phyloP scores from a whole-genome alignment of 2,329 filamentous ascomycete genomes.

The Parasarocladium wereldwijsianum region DNA sequence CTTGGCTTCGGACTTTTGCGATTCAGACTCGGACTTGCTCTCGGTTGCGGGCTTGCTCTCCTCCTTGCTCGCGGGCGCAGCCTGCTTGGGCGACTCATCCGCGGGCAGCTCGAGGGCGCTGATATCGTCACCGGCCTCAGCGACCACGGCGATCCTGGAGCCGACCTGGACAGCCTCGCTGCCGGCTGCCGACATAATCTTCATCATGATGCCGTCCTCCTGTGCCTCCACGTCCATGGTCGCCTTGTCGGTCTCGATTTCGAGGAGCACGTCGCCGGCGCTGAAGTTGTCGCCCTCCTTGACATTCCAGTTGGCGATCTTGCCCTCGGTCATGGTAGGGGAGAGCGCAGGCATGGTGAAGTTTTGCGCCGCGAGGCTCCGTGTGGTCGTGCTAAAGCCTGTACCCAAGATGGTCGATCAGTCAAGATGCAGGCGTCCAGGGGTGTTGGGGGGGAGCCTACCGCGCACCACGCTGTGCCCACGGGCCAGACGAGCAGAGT shows the following conservation, averaged over 20 bases:
- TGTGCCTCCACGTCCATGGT: conserved; percentile 92
- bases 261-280: conserved; percentile 74
- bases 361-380: conserved; percentile 61
- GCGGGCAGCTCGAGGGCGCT: conserved; percentile 58
- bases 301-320: conserved; percentile 72
- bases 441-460: conserved; percentile 20
- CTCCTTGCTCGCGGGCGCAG: conserved; percentile 14
- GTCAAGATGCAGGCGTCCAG: too few species aligned
- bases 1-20: conserved; percentile 9
- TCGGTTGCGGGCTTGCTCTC: conserved; percentile 11
- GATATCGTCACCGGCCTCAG: conserved; percentile 69
- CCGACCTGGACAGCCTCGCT: conserved; percentile 68
- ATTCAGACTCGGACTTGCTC: conserved; percentile 14
- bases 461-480: conserved; percentile 38
- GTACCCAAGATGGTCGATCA: conserved; percentile 5
- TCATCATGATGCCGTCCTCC: conserved; percentile 74
- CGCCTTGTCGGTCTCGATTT: conserved; percentile 90
- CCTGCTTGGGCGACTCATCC: conserved; percentile 39
- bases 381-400: conserved; percentile 52
- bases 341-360: conserved; percentile 86
- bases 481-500: conserved; percentile 44
- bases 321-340: conserved; percentile 88
- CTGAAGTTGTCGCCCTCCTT: conserved; percentile 76
- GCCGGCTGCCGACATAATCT: conserved; percentile 62
- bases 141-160: conserved; percentile 66